Base-by-base conservation (phyloP, 2,329 filamentous ascomycete species). In the Fusarium irregulare region DNA sequence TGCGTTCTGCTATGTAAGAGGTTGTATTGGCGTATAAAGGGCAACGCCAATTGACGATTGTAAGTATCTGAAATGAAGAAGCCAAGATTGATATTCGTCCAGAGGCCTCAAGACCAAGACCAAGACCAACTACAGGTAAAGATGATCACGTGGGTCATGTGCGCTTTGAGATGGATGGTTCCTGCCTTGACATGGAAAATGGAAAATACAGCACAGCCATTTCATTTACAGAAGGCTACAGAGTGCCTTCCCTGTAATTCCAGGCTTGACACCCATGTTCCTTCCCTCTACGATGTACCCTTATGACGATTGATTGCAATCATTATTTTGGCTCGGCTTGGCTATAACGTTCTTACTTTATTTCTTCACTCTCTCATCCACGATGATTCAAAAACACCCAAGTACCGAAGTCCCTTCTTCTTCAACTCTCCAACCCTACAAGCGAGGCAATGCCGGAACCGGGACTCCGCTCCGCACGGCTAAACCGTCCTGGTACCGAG, bases 101-200 rank as follows among this genome's bases (percentile, higher is more conserved):
- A 37, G 40, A 51, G 45, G 14, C 30, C 30, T 51, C 44, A 47
- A 48, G 40, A 47, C 30, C 10, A 47, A 48, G 40, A 47, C 30
- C 10, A 37, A 61, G 6, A 13, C 11, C 28, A 37, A 61, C 27
- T 66, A 54, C 42, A 45, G 49, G 7, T n/a, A 25, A 21, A 55
- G 56, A 56, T 44, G 67, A 55, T 70, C 67, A 70, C 67, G 67
- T 70, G 67, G 49, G 45, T 56, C 67, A 71, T 66, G 47, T 66
- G 63, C 61, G 40, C 34, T 60, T 66, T 66, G 21, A 21, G 47
- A 40, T 45, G 60, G 14, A 34, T 32, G 16, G 25, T 30, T 42
- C 25, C 21, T 49, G 27, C 46, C 46, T 57, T 20, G 20, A 20
- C 27, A 32, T 40, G 14, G 47, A 59, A 64, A 48, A 53, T 55